Base-by-base conservation (phyloP, 2,329 filamentous ascomycete species). In the Septoria petroselini region DNA sequence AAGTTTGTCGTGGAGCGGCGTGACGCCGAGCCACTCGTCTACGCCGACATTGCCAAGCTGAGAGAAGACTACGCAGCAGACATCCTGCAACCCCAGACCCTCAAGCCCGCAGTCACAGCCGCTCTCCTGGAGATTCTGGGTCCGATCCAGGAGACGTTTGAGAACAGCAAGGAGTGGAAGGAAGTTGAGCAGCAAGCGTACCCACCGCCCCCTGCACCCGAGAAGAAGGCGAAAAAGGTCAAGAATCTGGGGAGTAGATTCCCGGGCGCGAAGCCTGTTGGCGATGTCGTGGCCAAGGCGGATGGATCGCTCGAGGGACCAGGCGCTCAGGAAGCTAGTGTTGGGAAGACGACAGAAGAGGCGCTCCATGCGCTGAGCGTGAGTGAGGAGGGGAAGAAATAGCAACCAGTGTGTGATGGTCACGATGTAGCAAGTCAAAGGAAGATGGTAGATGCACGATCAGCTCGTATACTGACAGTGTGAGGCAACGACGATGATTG, bases 61-160 rank as follows among this genome's bases (percentile, higher is more conserved):
- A 82, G 88, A 57, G 80, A 84, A 12, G 91, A 96, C 69, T 97
- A 94, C 73, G 68, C 70, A 49, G 83, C 80, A 44, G 91, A 97
- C 65, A 77, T 86, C 1, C 59, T 67, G 18, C 58, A 62, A 38
- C 93, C 93, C 0, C 91, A 96, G 74, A 73, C 86, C 9, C 76
- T 97, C 44, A 97, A 98, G 75, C 79, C 84, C n/a, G 89, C 88
- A 8, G 83, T 94, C 4, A 80, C 86, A 4, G 78, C 82, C 44
- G 88, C 82, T 7, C 78, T 98, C 15, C 82, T 82, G 58, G 76
- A 79, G 31, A 78, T 97, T 9, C 76, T 95, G 50, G 81, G 78
- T 2, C 89, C 91, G 1, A 91, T 98, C 52, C 83, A 85, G 58
- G 78, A 75, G 2, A 84, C 84, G 4, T 97, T 82, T 72, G 73